phyloP scores from a whole-genome alignment of 2,329 filamentous ascomycete species.

The Claviceps purpurea region DNA sequence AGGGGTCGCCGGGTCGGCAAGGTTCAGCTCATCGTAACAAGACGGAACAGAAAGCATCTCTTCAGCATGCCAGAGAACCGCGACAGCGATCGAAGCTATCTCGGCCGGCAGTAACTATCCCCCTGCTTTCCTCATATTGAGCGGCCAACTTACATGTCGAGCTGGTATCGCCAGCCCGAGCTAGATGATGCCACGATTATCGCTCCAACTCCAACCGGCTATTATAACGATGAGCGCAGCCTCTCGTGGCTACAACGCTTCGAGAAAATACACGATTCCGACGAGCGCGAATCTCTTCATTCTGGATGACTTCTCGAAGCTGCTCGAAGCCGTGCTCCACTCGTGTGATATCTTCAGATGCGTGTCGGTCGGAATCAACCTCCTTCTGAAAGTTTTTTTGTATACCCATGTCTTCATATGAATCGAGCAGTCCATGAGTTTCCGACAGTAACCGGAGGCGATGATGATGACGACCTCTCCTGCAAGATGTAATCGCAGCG shows the following conservation, averaged over 20 bases:
- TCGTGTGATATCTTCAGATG: neutral
- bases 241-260: neutral
- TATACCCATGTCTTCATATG: neutral
- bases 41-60: neutral
- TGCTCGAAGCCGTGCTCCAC: neutral
- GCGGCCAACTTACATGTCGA: neutral
- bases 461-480: neutral
- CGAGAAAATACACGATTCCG: neutral
- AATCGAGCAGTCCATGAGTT: neutral
- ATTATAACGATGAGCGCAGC: neutral
- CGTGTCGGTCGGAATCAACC: neutral
- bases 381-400: neutral
- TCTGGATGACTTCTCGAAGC: neutral
- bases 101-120: neutral
- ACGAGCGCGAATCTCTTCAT: neutral
- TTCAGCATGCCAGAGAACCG: neutral
- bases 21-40: neutral
- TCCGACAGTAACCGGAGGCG: neutral
- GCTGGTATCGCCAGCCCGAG: neutral
- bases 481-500: neutral
- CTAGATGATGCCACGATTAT: neutral
- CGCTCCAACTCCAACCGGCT: neutral
- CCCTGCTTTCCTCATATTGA: neutral
- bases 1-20: neutral
- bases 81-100: neutral